Percentiles rank a stretch among this genome's conserved stretches.
Conservation (phyloP, 352 stramenopile species). For the Blastocystis sp. region DNA sequence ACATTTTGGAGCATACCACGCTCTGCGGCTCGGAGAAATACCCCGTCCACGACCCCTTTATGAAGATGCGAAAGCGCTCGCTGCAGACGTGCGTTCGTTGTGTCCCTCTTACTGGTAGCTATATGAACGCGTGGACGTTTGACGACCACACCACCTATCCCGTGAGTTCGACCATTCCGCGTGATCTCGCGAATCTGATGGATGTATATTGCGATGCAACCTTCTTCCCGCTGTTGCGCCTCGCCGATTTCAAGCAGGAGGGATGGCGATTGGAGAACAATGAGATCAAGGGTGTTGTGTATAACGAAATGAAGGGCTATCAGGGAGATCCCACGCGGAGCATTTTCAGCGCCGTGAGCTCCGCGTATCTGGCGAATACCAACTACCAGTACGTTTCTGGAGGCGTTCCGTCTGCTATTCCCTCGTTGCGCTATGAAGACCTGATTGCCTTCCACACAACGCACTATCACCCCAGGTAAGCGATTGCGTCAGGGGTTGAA, state of each 20-base stretch:
- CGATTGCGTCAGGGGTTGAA: background rate
- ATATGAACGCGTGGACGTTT: conserved; percentile 98
- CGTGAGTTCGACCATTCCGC: conserved; percentile 89
- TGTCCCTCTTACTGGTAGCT: conserved; percentile 72
- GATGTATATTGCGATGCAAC: conserved; percentile 88
- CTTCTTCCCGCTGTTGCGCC: conserved; percentile 86
- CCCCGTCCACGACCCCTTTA: conserved; percentile 95
- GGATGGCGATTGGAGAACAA: conserved; percentile 81
- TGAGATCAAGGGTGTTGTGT: conserved; percentile 75
- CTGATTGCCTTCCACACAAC: conserved; percentile 79
- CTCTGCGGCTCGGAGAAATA: conserved; percentile 85
- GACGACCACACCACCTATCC: conserved; percentile 91
- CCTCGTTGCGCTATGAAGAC: conserved; percentile 79
- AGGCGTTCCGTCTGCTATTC: conserved; percentile 78
- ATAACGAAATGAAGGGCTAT: conserved; percentile 68
- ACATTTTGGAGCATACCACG: conserved; percentile 89
- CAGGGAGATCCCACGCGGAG: conserved; percentile 21
- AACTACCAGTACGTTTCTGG: conserved; percentile 82
- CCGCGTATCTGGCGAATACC: conserved; percentile 68
- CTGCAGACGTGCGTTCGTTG: conserved; percentile 82
- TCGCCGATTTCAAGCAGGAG: conserved; percentile 81
- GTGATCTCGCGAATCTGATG: conserved; percentile 63
- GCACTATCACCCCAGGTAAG: conserved; percentile 80
- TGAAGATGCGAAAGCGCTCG: conserved; percentile 94
- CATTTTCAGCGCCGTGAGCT: conserved; percentile 55